Conservation (phyloP, 768 basidiomycete species). For the Pluteus cervinus region DNA sequence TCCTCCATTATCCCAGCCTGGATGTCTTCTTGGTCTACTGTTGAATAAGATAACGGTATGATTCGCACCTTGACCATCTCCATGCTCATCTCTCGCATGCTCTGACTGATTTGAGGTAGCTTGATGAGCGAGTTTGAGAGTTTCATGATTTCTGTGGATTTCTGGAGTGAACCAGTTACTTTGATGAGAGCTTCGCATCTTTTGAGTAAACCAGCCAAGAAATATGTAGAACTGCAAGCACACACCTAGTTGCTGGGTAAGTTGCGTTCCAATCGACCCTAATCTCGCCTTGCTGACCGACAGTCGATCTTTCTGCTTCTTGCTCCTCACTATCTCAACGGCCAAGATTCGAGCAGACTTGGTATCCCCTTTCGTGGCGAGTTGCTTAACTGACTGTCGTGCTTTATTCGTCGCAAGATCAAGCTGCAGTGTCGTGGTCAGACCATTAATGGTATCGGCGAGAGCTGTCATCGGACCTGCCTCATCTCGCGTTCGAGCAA, state of each 20-base stretch:
- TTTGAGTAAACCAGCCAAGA: slow-evolving; percentile 4
- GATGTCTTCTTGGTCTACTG: slow-evolving; percentile 1
- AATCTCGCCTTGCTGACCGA: slow-evolving; percentile 90
- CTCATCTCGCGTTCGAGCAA: slow-evolving; percentile 90
- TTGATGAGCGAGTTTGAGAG: slow-evolving; percentile 89
- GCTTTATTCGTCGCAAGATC: slow-evolving; percentile 80
- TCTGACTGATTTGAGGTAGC: slow-evolving; percentile 85
- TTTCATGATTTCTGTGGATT: slow-evolving; percentile 99
- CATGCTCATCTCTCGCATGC: slow-evolving; percentile 98
- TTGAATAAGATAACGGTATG: neutral
- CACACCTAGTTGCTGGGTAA: slow-evolving; percentile 89
- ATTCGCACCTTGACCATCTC: slow-evolving; percentile 93
- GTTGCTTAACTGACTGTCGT: slow-evolving; percentile 74
- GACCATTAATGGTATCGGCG: slow-evolving; percentile 2
- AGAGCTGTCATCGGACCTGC: slow-evolving; percentile 70
- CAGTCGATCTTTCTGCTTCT: slow-evolving; percentile 90
- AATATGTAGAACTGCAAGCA: slow-evolving; percentile 7
- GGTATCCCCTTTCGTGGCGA: slow-evolving; percentile 86
- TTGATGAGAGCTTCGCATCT: slow-evolving; percentile 76
- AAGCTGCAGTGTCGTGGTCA: slow-evolving; percentile 44
- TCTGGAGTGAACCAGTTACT: slow-evolving; percentile 96
- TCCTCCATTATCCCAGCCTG: slow-evolving; percentile 98
- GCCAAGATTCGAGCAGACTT: slow-evolving; percentile 93
- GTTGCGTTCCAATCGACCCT: slow-evolving; percentile 84
- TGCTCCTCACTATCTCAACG: slow-evolving; percentile 88